Base-by-base conservation (phyloP, 768 basidiomycete genomes). In the Xerocomus spinulosus region DNA sequence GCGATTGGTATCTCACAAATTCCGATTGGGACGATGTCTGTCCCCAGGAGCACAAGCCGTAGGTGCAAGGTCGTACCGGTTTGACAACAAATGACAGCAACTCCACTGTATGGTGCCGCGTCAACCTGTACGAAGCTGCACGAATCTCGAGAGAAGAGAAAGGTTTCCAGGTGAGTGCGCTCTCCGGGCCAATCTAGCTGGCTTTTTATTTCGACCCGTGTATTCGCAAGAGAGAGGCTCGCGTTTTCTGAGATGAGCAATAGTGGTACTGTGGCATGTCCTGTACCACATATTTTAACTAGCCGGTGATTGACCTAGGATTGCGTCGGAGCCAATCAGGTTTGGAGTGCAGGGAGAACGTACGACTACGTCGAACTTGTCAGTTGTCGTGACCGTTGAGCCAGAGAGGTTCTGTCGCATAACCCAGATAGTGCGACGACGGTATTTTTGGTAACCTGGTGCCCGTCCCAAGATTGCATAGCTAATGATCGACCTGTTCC, bases 401-500 rank as follows among this genome's bases (percentile, higher is more conserved):
- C 70, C 68, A 25, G 70, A 72, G n/a, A 77, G 48, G 48, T 70
- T 70, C 56, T 84, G 78, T 54, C 69, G 74, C 82, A 85, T 85
- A 46, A 71, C 68, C 77, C 81, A 84, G 42, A 87, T 66, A 0
- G 76, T 80, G 40, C 74, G 75, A 36, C 64, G 62, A 18, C 74
- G 34, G 0, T 1, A 69, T 20, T 74, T 69, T 32, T 53, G 48
- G 2, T 79, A 46, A 20, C 78, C 79, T 6, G 80, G 67, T 18
- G 78, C 75, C 3, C 70, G 62, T 21, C 69, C 68, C 38, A 85
- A 68, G 21, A 75, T 74, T 1, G 76, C 75, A 57, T 82, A 88
- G 10, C 79, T 87, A 17, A 74, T 67, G 53, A 75, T 77, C 25
- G 59, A 63, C 55, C 41, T 68, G 51, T 48, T 50, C 15, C 61